Evolutionary conservation across 1,139 yeast genomes (phyloP), one percentile per base, ranked within the genome.

Genomic region (Suhomyces choctaworum): DNA sequence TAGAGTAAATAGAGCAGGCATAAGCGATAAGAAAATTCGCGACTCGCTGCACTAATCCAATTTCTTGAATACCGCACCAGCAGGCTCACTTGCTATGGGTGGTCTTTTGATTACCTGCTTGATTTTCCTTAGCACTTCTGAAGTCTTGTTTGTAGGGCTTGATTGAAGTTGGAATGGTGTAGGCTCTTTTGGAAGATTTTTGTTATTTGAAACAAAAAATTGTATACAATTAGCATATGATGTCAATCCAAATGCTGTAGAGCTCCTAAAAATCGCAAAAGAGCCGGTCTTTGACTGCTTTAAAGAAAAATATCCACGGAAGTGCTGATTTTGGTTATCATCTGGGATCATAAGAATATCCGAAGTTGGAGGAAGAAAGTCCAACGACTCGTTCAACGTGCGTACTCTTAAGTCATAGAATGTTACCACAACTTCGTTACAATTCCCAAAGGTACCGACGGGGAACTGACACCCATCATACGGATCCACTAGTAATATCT

Each of bases 381-480:
- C n/a, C n/a, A 14, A 8, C 3, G 6, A 3, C 7, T 12, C 23
- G 8, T 16, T 22, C 13, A 22, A 10, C 3, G 15, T 21, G 22
- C 32, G 19, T 10, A 25, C 15, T 24, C 32, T 40, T 3, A 34
- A 22, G 40, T 58, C 62, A 32, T 50, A 43, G 14, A 58, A 33
- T 34, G 49, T 40, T 3, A 58, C 51, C 11, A 29, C 30, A 24
- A 56, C 29, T 11, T 39, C 46, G 34, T 53, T 39, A 5, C 9
- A 14, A n/a, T 13, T n/a, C 5, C 9, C 20, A 2, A 16, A 3
- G n/a, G 17, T 14, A 10, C 8, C n/a, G 7, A 30, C 9, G 5
- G 17, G 23, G 8, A 16, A 16, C 9, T 16, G 15, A n/a, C 11
- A 12, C 5, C 27, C 32, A 5, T 26, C 15, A 11, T 8, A 10